A percentile compares a stretch with the other conserved stretches of the same genome.
Conservation (phyloP, 257 asterid species). For the Echites panduratus region DNA sequence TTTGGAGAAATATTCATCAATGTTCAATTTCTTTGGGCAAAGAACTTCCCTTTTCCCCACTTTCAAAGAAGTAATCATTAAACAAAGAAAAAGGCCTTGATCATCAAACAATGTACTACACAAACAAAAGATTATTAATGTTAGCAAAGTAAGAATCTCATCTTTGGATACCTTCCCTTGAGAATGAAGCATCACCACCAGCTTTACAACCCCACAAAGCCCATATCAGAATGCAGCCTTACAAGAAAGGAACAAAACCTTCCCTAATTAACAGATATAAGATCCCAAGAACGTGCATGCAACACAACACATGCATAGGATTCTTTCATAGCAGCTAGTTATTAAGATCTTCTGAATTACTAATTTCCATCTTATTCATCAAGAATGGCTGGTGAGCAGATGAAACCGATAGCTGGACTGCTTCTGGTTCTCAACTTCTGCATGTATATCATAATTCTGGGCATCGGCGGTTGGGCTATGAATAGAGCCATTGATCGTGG, state of each 20-base stretch:
- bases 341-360: neutral
- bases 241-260: conserved; percentile 70
- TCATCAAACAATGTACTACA: conserved; percentile 19
- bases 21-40: neutral
- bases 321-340: neutral
- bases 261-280: conserved; percentile 22
- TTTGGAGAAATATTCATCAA: neutral
- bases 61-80: neutral
- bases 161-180: conserved; percentile 37
- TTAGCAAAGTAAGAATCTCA: conserved; percentile 16
- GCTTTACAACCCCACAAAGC: conserved; percentile 46
- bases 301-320: conserved; percentile 12
- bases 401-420: conserved; percentile 52
- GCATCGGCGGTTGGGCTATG: conserved; percentile 78
- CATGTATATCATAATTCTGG: conserved; percentile 66
- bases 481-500: conserved; percentile 75
- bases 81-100: neutral
- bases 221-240: conserved; percentile 42
- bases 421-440: conserved; percentile 80
- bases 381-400: conserved; percentile 50
- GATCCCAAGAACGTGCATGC: conserved; percentile 13
- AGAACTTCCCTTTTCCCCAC: conserved; percentile 10
- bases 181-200: conserved; percentile 47
- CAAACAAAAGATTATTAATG: conserved; percentile 4
- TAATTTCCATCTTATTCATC: neutral